Conservation (phyloP, 2,329 filamentous ascomycete genomes). For the Arachnomyces sp. region DNA sequence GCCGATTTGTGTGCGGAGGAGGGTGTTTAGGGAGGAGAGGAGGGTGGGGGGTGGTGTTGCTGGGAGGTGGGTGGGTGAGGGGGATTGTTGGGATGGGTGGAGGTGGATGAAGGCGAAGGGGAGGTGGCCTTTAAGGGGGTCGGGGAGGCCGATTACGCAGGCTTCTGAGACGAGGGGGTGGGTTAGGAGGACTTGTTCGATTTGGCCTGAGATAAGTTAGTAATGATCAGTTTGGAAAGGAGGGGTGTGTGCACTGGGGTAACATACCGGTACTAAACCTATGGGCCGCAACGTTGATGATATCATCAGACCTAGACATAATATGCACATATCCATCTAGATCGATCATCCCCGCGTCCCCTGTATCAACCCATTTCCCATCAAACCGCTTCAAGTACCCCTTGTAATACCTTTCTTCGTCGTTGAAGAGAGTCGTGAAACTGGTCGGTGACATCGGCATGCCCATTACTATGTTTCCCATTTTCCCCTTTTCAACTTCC, state of each 20-base stretch:
- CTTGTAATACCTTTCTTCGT: constrained; percentile 76
- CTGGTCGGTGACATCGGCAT: constrained; percentile 78
- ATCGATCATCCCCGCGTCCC: constrained; percentile 82
- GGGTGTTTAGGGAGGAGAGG: constrained; percentile 36
- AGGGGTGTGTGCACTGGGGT: constrained; percentile 23
- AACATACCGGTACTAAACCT: constrained; percentile 80
- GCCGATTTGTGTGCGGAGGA: constrained; percentile 73
- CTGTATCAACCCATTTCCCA: constrained; percentile 81
- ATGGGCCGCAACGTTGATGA: constrained; percentile 94
- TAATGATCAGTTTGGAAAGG: constrained; percentile 1
- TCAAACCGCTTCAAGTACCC: constrained; percentile 76
- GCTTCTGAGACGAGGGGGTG: constrained; percentile 74
- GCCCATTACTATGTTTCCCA: constrained; percentile 86
- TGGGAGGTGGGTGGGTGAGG: constrained; percentile 29
- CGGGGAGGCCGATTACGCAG: constrained; percentile 78
- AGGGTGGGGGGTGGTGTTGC: constrained; percentile 35
- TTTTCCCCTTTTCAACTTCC: constrained; percentile 60
- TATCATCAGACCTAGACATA: constrained; percentile 65
- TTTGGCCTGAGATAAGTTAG: constrained; percentile 51
- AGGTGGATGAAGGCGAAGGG: constrained; percentile 81
- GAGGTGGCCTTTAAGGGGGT: constrained; percentile 78
- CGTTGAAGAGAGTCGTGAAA: constrained; percentile 77
- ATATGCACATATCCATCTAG: constrained; percentile 57
- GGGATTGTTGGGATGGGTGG: constrained; percentile 32
- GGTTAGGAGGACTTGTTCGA: constrained; percentile 82